Evolutionary conservation across 2,329 filamentous ascomycete genomes (phyloP).

Genomic region (Venturia pyrina): DNA sequence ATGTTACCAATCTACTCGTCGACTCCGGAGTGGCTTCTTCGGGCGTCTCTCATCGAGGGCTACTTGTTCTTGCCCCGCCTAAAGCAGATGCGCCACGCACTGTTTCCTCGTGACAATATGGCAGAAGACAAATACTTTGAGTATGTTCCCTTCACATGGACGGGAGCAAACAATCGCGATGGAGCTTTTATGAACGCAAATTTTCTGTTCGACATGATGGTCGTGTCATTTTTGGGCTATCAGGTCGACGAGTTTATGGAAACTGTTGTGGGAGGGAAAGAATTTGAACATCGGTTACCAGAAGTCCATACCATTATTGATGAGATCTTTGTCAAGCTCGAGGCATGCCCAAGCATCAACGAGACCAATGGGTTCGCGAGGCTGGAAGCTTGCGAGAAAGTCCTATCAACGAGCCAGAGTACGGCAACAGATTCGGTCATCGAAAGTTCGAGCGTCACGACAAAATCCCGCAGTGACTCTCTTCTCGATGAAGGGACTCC

Average conservation of each 20-base stretch:
- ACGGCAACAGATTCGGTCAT: not conserved
- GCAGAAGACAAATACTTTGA: constrained; percentile 19
- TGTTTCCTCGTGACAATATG: constrained; percentile 13
- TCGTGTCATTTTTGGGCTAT: constrained; percentile 19
- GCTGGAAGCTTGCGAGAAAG: not conserved
- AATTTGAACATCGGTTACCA: not conserved
- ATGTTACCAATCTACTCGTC: not conserved
- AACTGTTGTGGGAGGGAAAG: constrained; percentile 14
- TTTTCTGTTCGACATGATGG: constrained; percentile 21
- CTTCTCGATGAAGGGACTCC: not conserved
- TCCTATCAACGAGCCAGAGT: not conserved
- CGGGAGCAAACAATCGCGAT: constrained; percentile 15
- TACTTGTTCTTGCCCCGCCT: not conserved
- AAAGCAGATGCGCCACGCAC: constrained; percentile 5
- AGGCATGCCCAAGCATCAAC: not conserved
- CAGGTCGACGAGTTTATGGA: constrained; percentile 23
- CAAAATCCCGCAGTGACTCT: not conserved
- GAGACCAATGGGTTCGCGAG: not conserved
- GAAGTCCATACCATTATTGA: not conserved
- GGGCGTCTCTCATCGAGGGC: not conserved
- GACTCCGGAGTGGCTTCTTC: not conserved
- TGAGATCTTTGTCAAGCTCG: not conserved
- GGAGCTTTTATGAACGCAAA: constrained; percentile 5
- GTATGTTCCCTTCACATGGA: constrained; percentile 21
- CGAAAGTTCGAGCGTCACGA: not conserved